Base-by-base conservation (phyloP, 768 basidiomycete genomes). In the Termitomyces sp. region DNA sequence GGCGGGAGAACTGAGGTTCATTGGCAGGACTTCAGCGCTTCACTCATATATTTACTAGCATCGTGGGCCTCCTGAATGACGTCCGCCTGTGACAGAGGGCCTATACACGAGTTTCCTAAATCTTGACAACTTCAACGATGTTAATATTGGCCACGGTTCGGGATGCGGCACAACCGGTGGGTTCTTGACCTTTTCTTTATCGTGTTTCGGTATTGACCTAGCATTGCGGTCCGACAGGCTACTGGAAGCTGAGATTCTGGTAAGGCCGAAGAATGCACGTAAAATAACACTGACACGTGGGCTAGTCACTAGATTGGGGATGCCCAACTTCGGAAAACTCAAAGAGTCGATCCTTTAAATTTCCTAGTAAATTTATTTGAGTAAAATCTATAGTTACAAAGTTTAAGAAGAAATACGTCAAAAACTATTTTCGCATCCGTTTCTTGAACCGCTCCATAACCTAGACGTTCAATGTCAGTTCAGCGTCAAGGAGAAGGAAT, bases 361-460 rank as follows among this genome's bases (percentile, higher is more conserved):
- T 46, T 18, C 58, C 51, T 59, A 24, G 44, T 15, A 18, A 20
- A 39, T 40, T 18, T 18, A 46, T 59, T 46, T 32, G 53, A 60
- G 59, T 60, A 60, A 9, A 0, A 33, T 46, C 44, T 55, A 60
- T 48, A 48, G 44, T 33, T 60, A 64, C 52, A 58, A 51, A n/a
- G n/a, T n/a, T n/a, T n/a, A n/a, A 33, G 33, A 38, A 56, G 28
- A 57, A 56, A 54, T 60, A 46, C 49, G 57, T 12, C 33, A 56
- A 28, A 32, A 51, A 61, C 76, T 76, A 92, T 71, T 89, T 90
- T 44, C 90, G 85, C 91, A 94, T 93, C 60, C 95, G 80, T 77
- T 98, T 97, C 82, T 96, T 98, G 82, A 98, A 98, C 36, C 96
- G 86, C 74, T 96, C 94, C 92, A 95, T 92, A 57, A 92, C 92